phyloP scores from a whole-genome alignment of 805 yeast genomes.

The Nakazawaea pomicola region DNA sequence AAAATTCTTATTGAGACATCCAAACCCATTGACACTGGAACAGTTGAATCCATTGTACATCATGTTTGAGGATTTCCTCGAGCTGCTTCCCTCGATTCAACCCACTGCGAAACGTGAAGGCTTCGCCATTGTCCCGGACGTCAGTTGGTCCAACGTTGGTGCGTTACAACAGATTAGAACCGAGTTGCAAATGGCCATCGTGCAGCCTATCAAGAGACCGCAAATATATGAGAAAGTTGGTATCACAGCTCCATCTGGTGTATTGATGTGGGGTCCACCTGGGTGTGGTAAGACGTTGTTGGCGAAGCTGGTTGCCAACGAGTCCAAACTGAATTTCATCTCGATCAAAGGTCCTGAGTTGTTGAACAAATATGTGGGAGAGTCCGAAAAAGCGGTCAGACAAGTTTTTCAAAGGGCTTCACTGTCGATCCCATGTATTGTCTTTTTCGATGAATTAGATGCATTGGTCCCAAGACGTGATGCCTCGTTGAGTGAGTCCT shows the following conservation, averaged over 20 bases:
- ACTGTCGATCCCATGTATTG: slow-evolving; percentile 91
- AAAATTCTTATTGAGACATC: slow-evolving; percentile 66
- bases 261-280: slow-evolving; percentile 98
- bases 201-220: slow-evolving; percentile 92
- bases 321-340: slow-evolving; percentile 92
- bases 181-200: slow-evolving; percentile 95
- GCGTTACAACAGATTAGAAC: slow-evolving; percentile 77
- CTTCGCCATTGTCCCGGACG: slow-evolving; percentile 97
- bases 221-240: slow-evolving; percentile 88
- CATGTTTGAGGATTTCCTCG: slow-evolving; percentile 70
- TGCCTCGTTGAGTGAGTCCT: slow-evolving; percentile 78
- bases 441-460: slow-evolving; percentile 93
- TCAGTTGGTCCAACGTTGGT: slow-evolving; percentile 93
- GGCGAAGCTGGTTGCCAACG: slow-evolving; percentile 98
- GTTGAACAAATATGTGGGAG: slow-evolving; percentile 94
- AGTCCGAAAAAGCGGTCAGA: slow-evolving; percentile 87
- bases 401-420: slow-evolving; percentile 91
- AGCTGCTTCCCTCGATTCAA: slow-evolving; percentile 88
- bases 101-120: slow-evolving; percentile 99
- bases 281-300: slow-evolving; percentile 97
- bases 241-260: slow-evolving; percentile 95
- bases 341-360: slow-evolving; percentile 96
- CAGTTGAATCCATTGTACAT: slow-evolving; percentile 77
- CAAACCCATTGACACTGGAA: slow-evolving; percentile 69
- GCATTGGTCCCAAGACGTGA: slow-evolving; percentile 95